Evolutionary conservation across 352 stramenopile species (phyloP).

Genomic region (Plasmopara halstedii): DNA sequence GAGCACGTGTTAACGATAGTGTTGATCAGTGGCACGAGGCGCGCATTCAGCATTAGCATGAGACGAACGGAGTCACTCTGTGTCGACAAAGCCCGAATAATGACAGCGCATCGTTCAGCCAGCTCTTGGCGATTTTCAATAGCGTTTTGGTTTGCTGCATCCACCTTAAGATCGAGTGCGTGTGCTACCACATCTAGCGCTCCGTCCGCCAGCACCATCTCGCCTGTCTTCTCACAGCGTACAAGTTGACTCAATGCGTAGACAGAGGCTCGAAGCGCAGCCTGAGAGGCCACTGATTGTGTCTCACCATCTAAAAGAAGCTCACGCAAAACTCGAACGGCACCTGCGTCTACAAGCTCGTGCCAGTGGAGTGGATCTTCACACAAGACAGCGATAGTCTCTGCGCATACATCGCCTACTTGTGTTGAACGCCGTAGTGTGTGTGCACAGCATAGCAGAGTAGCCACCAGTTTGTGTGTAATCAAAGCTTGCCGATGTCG

Average conservation of each 20-base stretch:
- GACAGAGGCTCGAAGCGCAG: slow-evolving; percentile 40
- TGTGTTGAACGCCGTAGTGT: slow-evolving; percentile 26
- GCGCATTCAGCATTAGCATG: slow-evolving; percentile 39
- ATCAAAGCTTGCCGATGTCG: slow-evolving; percentile 50
- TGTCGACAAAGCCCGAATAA: slow-evolving; percentile 60
- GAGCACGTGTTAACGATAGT: slow-evolving; percentile 29
- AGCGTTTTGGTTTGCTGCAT: slow-evolving; percentile 1
- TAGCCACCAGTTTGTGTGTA: slow-evolving; percentile 44
- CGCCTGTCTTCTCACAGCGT: slow-evolving; percentile 32
- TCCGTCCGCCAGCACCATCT: slow-evolving; percentile 45
- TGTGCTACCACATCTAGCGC: slow-evolving; percentile 50
- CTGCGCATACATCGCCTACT: slow-evolving; percentile 54
- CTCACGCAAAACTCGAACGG: slow-evolving; percentile 45
- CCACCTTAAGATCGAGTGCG: slow-evolving; percentile 18
- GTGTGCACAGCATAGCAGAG: slow-evolving; percentile 28
- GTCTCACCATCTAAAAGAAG: slow-evolving; percentile 26
- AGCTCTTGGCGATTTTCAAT: slow-evolving; percentile 34
- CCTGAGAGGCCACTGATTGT: slow-evolving; percentile 2
- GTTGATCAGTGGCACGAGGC: slow-evolving; percentile 43
- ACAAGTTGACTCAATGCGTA: slow-evolving; percentile 67
- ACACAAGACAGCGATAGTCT: slow-evolving; percentile 58
- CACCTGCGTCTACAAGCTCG: slow-evolving; percentile 43
- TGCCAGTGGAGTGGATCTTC: slow-evolving; percentile 48
- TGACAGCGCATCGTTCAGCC: slow-evolving; percentile 56
- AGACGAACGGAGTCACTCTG: slow-evolving; percentile 33